A percentile compares a stretch with the other conserved stretches of the same genome.
Conservation (phyloP, 768 basidiomycete genomes). For the Rhizopogon vesiculosus region DNA sequence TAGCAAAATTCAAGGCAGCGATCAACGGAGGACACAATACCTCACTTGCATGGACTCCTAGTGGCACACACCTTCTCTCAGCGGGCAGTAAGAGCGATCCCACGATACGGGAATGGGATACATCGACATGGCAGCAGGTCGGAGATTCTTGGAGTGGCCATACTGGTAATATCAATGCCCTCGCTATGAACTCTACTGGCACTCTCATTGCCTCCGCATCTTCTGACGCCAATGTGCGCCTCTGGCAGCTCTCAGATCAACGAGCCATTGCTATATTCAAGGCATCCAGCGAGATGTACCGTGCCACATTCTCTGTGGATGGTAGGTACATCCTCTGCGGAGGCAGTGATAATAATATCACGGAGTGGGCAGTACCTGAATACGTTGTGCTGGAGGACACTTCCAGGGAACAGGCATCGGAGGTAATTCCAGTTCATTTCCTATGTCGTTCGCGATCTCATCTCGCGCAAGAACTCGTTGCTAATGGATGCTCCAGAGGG, state of each 20-base stretch:
- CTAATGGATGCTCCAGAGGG: no score
- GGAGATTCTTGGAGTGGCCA: not conserved
- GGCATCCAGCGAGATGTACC: not conserved
- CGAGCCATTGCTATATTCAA: not conserved
- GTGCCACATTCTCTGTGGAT: not conserved
- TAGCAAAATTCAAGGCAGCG: not conserved
- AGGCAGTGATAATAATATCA: not conserved
- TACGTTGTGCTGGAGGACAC: no score
- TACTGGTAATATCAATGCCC: rapidly evolving
- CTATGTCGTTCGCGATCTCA: no score
- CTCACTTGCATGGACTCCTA: not conserved
- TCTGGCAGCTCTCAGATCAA: not conserved
- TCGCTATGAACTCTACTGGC: not conserved
- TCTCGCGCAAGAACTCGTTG: no score
- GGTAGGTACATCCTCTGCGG: not conserved
- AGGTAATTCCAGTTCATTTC: no score
- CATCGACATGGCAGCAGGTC: not conserved
- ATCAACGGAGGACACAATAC: not conserved
- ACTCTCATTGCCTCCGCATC: not conserved
- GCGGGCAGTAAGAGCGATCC: no score
- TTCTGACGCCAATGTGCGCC: rapidly evolving
- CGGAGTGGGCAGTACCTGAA: not conserved
- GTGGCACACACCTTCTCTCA: not conserved
- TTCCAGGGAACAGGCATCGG: no score
- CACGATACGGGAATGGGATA: not conserved